Evolutionary conservation across 306 rosid genomes (phyloP).

Genomic region (Astragalus membranaceus): DNA sequence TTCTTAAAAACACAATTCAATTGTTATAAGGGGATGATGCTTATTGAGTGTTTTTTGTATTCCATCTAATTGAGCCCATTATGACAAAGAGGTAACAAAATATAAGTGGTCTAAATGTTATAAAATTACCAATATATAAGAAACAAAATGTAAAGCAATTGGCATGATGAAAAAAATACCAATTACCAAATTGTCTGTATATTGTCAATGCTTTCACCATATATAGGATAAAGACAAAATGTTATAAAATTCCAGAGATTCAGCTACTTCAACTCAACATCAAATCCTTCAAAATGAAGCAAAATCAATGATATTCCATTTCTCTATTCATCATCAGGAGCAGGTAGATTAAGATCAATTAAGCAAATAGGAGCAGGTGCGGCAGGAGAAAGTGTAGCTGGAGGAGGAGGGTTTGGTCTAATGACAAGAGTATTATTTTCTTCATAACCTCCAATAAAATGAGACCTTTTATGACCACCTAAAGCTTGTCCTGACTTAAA

Average conservation of each 20-base stretch:
- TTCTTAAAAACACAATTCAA: no score
- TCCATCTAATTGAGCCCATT: no score
- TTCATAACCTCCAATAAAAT: slow-evolving; percentile 65
- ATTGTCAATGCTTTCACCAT: slow-evolving; percentile 34
- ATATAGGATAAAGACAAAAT: slow-evolving; percentile 15
- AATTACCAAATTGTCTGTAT: slow-evolving; percentile 37
- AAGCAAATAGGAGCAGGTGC: slow-evolving; percentile 30
- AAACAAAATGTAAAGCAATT: no score
- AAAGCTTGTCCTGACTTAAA: slow-evolving; percentile 91
- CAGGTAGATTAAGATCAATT: slow-evolving; percentile 90
- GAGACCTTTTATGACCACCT: slow-evolving; percentile 96
- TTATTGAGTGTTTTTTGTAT: no score
- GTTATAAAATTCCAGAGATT: slow-evolving; percentile 8
- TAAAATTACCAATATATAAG: no score
- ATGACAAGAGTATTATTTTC: slow-evolving; percentile 31
- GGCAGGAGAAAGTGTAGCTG: background rate
- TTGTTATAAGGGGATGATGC: no score
- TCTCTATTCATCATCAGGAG: slow-evolving; percentile 63
- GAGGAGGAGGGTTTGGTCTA: slow-evolving; percentile 32
- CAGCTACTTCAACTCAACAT: slow-evolving; percentile 20
- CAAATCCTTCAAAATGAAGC: slow-evolving; percentile 23
- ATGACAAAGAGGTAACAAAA: no score
- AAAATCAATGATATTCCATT: slow-evolving; percentile 19
- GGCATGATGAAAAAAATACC: background rate
- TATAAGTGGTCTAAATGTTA: no score